These are phyloP conservation scores for Solanum hybrid DNA, from an alignment of 305 asterid genomes.

Conservation along the genomic window DNA sequence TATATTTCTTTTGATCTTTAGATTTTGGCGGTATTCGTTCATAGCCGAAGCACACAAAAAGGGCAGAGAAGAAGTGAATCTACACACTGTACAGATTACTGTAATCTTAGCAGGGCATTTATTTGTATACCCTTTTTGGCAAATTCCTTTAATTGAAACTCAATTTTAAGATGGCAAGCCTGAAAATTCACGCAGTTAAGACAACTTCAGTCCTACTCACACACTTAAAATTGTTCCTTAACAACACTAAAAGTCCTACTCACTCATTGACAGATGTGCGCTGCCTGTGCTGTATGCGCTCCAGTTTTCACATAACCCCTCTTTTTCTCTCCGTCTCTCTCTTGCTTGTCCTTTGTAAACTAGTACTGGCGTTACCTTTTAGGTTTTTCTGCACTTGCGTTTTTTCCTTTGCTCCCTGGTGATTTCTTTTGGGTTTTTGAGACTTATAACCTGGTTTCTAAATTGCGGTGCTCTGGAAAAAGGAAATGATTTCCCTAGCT, in stretches of 20 bases:
- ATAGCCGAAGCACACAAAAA: neutral
- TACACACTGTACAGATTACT: neutral
- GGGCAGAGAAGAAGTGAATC: neutral
- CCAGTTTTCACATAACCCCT: conserved; percentile 14
- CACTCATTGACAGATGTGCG: neutral
- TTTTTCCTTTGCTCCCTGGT: neutral
- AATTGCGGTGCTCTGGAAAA: neutral
- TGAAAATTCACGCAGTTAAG: neutral
- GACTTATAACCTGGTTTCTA: neutral
- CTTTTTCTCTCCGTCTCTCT: neutral
- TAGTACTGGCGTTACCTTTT: neutral
- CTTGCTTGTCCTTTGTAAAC: neutral
- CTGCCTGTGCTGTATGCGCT: conserved; percentile 7
- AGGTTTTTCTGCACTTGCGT: neutral
- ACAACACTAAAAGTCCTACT: neutral
- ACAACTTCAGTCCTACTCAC: neutral
- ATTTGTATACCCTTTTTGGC: neutral
- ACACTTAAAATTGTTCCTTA: neutral
- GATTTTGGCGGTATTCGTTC: neutral
- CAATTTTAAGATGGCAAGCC: neutral
- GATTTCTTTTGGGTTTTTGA: neutral
- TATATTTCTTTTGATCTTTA: neutral
- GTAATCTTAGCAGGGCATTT: neutral
- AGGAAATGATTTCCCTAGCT: neutral
- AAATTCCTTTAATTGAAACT: neutral